Evolutionary conservation across 257 asterid genomes (phyloP).

Genomic region (Gentiana macrophylla): DNA sequence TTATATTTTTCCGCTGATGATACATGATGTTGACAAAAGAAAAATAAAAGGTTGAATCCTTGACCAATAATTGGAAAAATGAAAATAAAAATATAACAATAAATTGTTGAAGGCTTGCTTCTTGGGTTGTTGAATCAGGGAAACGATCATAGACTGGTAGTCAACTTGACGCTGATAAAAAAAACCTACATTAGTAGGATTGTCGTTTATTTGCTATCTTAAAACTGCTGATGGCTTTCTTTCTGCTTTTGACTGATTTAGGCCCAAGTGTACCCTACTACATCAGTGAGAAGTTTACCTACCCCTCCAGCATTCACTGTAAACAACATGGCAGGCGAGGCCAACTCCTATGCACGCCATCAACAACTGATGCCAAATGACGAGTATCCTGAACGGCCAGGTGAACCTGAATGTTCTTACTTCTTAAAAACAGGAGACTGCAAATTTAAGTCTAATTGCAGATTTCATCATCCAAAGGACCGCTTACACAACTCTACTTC

Average conservation of each 20-base stretch:
- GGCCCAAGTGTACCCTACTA: slow-evolving; percentile 44
- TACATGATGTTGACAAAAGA: too few species aligned
- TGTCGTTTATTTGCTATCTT: slow-evolving; percentile 9
- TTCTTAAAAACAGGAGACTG: slow-evolving; percentile 86
- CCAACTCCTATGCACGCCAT: slow-evolving; percentile 35
- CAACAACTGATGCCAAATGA: slow-evolving; percentile 36
- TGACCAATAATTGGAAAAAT: too few species aligned
- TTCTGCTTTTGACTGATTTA: slow-evolving; percentile 23
- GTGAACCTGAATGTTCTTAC: slow-evolving; percentile 84
- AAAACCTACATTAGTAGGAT: too few species aligned
- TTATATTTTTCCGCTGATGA: too few species aligned
- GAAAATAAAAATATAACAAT: too few species aligned
- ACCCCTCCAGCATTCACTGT: slow-evolving; percentile 85
- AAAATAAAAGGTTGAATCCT: too few species aligned
- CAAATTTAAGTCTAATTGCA: slow-evolving; percentile 74
- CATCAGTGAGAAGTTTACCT: slow-evolving; percentile 77
- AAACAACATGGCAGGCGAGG: slow-evolving; percentile 34
- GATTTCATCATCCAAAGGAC: slow-evolving; percentile 77
- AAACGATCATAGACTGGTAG: too few species aligned
- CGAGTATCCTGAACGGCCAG: slow-evolving; percentile 83
- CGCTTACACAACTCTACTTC: slow-evolving; percentile 30
- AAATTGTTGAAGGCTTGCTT: too few species aligned
- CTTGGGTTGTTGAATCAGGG: too few species aligned
- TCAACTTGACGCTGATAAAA: too few species aligned
- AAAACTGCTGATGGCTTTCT: slow-evolving; percentile 9